Base-by-base conservation (phyloP, 306 rosid species). In the Cicer yamashitae region DNA sequence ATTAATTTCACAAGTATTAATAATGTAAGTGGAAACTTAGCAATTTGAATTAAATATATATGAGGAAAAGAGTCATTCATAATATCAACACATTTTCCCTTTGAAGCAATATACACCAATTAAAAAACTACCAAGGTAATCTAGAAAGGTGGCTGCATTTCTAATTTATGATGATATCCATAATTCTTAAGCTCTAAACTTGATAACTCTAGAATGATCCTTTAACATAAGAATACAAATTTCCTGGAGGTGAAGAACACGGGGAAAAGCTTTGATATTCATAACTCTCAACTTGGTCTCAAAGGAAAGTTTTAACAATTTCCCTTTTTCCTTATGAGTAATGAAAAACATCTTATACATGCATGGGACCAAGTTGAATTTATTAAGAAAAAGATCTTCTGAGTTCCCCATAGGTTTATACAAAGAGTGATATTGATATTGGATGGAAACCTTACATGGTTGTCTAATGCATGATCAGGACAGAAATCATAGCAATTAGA, bases 41-140 rank as follows among this genome's bases (percentile, higher is more conserved):
- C 44, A 12, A 34, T 59, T 59, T 34, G 43, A 59, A 12, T 59
- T 30, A 30, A 9, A 54, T 53, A 20, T 3, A 54, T 53, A 20
- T 3, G 17, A 74, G 34, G 44, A 20, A 14, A 73, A 45, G 15
- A 40, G 6, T 22, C 56, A 39, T 37, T 17, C 11, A 9, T 20
- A 7, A 71, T 37, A 46, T 13, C 74, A 68, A 62, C 18, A 67
- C 39, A 59, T 57, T 81, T 38, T 53, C 71, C 30, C 39, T 30
- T 12, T 8, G 43, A 51, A 14, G 63, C 70, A 56, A 74, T 47
- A 61, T 47, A 60, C 53, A 53, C 63, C 37, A 61, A 40, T 46
- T 47, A 11, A 70, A 17, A 46, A 20, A 39, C 56, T 71, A 46
- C 46, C 62, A 39, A 41, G 65, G 14, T 51, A 64, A 46, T 66